Percentiles rank a stretch among this genome's conserved stretches.
Conservation (phyloP, 2,329 filamentous ascomycete genomes). For the Alternaria sp. region DNA sequence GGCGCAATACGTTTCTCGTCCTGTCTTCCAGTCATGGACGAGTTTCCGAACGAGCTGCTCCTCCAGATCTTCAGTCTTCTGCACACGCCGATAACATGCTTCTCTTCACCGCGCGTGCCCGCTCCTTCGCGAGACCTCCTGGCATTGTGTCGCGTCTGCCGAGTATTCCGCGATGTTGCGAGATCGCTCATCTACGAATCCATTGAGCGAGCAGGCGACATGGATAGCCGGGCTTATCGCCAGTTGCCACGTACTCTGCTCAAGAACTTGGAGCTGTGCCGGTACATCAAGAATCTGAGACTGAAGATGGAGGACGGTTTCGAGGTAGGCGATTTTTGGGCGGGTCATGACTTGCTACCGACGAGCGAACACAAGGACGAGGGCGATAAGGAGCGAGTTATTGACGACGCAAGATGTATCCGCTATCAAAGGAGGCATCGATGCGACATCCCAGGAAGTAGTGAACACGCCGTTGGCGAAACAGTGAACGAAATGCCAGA, state of each 20-base stretch:
- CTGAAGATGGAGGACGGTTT: neutral
- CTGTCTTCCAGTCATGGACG: neutral
- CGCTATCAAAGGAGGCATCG: neutral
- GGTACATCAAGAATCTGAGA: neutral
- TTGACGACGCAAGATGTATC: neutral
- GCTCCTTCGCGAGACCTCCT: neutral
- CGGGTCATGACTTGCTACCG: no score
- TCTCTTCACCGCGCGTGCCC: neutral
- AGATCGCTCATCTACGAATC: neutral
- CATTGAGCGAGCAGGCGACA: neutral
- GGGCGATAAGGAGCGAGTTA: no score
- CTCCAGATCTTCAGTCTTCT: neutral
- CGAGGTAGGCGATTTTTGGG: neutral
- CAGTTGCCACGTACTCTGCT: neutral
- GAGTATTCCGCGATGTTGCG: neutral
- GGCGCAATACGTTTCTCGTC: neutral
- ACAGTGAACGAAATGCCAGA: neutral
- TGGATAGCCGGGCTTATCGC: neutral
- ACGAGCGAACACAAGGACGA: no score
- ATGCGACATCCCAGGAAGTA: no score
- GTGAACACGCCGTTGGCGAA: no score
- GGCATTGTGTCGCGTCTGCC: neutral
- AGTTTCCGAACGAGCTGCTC: neutral
- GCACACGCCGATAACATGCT: neutral
- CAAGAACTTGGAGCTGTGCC: neutral